Percentiles rank a stretch among this genome's conserved stretches.
Evolutionary conservation across 2,329 filamentous ascomycete species (phyloP).

Genomic region (Pseudogymnoascus sp.): DNA sequence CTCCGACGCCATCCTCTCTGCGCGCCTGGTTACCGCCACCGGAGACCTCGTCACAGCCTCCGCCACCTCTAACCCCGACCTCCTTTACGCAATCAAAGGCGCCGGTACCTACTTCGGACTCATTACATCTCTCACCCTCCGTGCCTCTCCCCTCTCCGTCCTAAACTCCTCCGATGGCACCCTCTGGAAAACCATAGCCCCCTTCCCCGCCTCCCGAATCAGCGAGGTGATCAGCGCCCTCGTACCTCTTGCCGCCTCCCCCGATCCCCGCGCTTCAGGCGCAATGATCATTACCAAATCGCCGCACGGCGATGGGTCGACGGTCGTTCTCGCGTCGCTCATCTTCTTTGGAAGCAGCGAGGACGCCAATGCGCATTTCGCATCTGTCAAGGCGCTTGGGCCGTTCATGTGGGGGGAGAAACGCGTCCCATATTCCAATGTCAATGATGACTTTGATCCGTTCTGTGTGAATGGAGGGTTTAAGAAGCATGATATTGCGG

Average conservation of each 20-base stretch:
- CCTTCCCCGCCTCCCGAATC: slow-evolving; percentile 25
- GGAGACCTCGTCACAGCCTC: slow-evolving; percentile 20
- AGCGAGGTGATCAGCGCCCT: slow-evolving; percentile 23
- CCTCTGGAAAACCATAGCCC: slow-evolving; percentile 24
- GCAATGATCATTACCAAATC: neutral
- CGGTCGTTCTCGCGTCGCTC: neutral
- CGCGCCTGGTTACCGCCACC: slow-evolving; percentile 34
- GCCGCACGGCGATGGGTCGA: neutral
- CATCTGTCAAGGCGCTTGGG: neutral
- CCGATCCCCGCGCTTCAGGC: slow-evolving; percentile 16
- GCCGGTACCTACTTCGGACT: slow-evolving; percentile 28
- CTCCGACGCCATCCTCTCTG: slow-evolving; percentile 57
- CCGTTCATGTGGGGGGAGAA: neutral
- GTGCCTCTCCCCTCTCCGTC: slow-evolving; percentile 18
- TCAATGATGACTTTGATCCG: neutral
- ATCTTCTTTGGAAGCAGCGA: neutral
- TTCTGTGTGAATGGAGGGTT: neutral
- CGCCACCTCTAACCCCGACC: slow-evolving; percentile 18
- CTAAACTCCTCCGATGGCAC: slow-evolving; percentile 20
- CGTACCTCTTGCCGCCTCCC: slow-evolving; percentile 15
- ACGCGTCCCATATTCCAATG: neutral
- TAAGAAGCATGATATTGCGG: neutral
- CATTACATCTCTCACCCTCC: slow-evolving; percentile 24
- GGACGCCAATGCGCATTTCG: neutral
- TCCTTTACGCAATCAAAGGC: slow-evolving; percentile 26